A percentile compares a stretch with the other conserved stretches of the same genome.
These are phyloP conservation scores for Diplocarpon mali DNA, from an alignment of 2,329 filamentous ascomycete genomes.

Conservation along the genomic window DNA sequence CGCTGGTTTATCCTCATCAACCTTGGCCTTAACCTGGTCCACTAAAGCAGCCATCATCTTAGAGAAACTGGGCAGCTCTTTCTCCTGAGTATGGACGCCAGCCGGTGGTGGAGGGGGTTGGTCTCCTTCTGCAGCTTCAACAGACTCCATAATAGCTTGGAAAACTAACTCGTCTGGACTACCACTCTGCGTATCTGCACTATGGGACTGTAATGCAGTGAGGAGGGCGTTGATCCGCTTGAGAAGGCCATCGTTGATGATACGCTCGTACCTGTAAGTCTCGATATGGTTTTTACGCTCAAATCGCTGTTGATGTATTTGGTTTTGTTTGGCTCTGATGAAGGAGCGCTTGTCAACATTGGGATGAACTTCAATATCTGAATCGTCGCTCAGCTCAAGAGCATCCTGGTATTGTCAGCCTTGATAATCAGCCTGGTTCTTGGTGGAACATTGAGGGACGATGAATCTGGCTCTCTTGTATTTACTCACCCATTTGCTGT, in stretches of 20 bases:
- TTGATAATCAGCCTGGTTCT: constrained; percentile 22
- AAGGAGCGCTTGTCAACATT: constrained; percentile 98
- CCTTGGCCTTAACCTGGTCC: constrained; percentile 74
- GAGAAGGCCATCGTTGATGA: constrained; percentile 86
- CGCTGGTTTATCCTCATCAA: constrained; percentile 57
- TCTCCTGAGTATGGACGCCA: constrained; percentile 65
- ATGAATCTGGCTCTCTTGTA: neutral
- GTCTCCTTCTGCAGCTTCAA: constrained; percentile 52
- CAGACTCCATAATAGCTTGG: constrained; percentile 75
- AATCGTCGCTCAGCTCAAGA: constrained; percentile 95
- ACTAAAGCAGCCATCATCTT: constrained; percentile 98
- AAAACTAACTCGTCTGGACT: constrained; percentile 78
- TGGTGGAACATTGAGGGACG: constrained; percentile 1
- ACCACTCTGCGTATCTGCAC: constrained; percentile 50
- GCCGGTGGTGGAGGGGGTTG: constrained; percentile 64
- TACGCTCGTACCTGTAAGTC: constrained; percentile 82
- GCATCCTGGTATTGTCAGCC: constrained; percentile 49
- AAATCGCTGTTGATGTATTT: constrained; percentile 85
- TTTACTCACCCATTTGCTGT: constrained; percentile 42
- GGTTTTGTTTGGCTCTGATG: constrained; percentile 93
- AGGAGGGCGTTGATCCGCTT: constrained; percentile 74
- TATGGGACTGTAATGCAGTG: constrained; percentile 61
- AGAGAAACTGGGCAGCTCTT: constrained; percentile 69
- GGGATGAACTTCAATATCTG: constrained; percentile 94
- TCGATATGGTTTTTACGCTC: constrained; percentile 83